A percentile compares a stretch with the other conserved stretches of the same genome.
These are phyloP conservation scores for Lippia alba DNA, from an alignment of 305 asterid species.

Conservation along the genomic window DNA sequence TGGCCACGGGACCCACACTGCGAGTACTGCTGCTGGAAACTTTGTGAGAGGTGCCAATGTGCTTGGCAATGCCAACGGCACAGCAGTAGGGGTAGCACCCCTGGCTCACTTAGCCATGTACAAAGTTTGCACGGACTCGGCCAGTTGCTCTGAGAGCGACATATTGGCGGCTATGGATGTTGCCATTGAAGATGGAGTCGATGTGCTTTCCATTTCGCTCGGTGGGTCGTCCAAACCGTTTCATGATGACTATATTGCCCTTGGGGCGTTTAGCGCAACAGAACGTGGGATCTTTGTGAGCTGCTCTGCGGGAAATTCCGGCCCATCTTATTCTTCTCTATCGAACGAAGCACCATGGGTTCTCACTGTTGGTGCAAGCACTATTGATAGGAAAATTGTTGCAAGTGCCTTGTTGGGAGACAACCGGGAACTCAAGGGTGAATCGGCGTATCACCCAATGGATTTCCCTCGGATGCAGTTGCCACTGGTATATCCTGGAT, in stretches of 20 bases:
- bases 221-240: background rate
- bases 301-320: constrained; percentile 3
- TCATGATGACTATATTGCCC: constrained; percentile 3
- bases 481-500: background rate
- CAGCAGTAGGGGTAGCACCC: constrained; percentile 34
- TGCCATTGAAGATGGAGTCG: constrained; percentile 33
- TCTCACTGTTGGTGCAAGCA: background rate
- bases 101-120: constrained; percentile 36
- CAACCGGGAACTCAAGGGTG: constrained; percentile 25
- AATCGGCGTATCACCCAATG: constrained; percentile 32
- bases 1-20: constrained; percentile 34
- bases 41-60: constrained; percentile 21
- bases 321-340: background rate
- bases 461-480: background rate
- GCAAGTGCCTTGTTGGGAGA: constrained; percentile 36
- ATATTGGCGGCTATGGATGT: constrained; percentile 31
- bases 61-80: constrained; percentile 33
- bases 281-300: constrained; percentile 24
- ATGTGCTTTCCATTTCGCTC: constrained; percentile 31
- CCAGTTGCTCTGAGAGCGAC: constrained; percentile 10
- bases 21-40: constrained; percentile 28
- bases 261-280: constrained; percentile 26
- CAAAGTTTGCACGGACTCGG: background rate
- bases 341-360: background rate
- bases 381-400: background rate